Conservation (phyloP, 2,329 filamentous ascomycete species). For the Hypoxylon sp. region DNA sequence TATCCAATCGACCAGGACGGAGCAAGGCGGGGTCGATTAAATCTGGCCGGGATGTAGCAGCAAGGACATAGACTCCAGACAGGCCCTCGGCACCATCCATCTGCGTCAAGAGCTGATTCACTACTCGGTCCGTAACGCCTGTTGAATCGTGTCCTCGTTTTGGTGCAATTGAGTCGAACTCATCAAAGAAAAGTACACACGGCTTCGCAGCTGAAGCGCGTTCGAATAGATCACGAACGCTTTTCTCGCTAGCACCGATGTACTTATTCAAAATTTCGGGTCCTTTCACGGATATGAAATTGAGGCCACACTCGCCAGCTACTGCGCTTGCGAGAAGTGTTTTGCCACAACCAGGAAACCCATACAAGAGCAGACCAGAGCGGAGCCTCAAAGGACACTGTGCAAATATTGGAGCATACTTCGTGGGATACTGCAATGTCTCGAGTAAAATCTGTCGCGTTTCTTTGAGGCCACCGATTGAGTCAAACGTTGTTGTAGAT, state of each 20-base stretch:
- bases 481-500: constrained; percentile 91
- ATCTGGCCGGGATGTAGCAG: constrained; percentile 93
- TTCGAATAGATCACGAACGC: constrained; percentile 94
- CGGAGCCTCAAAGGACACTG: constrained; percentile 95
- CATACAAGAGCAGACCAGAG: constrained; percentile 92
- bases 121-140: constrained; percentile 97
- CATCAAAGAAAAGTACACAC: constrained; percentile 97
- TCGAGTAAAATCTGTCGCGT: constrained; percentile 94
- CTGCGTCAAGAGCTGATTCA: constrained; percentile 97
- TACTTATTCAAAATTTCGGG: constrained; percentile 99
- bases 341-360: constrained; percentile 96
- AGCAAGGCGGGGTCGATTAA: constrained; percentile 95
- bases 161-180: constrained; percentile 97
- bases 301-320: constrained; percentile 96
- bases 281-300: constrained; percentile 98
- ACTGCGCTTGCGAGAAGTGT: constrained; percentile 95
- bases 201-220: constrained; percentile 90
- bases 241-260: constrained; percentile 97
- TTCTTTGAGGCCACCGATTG: constrained; percentile 88
- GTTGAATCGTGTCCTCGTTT: constrained; percentile 98
- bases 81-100: constrained; percentile 99
- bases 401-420: constrained; percentile 97
- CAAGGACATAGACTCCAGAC: constrained; percentile 94
- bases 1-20: constrained; percentile 92
- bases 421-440: constrained; percentile 96